These are phyloP conservation scores for Lichtheimia ornata DNA, from an alignment of 371 early-diverging fungal genomes.

Conservation along the genomic window DNA sequence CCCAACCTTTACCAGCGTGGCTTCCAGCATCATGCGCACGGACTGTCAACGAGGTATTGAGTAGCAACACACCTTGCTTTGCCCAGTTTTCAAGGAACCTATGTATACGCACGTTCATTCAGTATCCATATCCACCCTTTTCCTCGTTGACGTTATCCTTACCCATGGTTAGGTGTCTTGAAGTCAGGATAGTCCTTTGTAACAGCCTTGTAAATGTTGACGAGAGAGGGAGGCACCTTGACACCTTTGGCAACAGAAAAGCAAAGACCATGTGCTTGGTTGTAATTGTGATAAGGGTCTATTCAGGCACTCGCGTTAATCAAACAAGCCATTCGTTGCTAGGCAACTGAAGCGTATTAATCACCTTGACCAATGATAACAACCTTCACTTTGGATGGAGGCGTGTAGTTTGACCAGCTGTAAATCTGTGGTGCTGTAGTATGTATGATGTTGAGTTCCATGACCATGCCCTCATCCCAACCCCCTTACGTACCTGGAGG, in stretches of 20 bases:
- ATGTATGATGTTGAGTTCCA: not conserved
- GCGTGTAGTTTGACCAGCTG: conserved; percentile 77
- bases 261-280: conserved; percentile 94
- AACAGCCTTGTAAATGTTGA: conserved; percentile 93
- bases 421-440: conserved; percentile 66
- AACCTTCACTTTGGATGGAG: conserved; percentile 68
- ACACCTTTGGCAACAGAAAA: conserved; percentile 86
- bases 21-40: conserved; percentile 81
- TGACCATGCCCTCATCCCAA: not conserved
- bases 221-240: conserved; percentile 84
- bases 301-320: conserved; percentile 17
- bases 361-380: conserved; percentile 91
- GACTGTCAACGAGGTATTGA: conserved; percentile 96
- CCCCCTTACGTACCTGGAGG: conserved; percentile 61
- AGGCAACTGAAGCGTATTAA: not conserved
- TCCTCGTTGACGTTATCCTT: conserved; percentile 2
- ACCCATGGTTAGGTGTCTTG: conserved; percentile 64
- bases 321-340: too few species aligned
- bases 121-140: not conserved
- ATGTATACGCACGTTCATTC: conserved; percentile 9
- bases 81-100: conserved; percentile 84
- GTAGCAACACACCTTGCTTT: conserved; percentile 91
- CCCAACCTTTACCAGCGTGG: conserved; percentile 93
- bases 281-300: conserved; percentile 96
- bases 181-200: conserved; percentile 69